Evolutionary conservation across 192 early-diverging fungal genomes (phyloP).

Genomic region (Podila minutissima): DNA sequence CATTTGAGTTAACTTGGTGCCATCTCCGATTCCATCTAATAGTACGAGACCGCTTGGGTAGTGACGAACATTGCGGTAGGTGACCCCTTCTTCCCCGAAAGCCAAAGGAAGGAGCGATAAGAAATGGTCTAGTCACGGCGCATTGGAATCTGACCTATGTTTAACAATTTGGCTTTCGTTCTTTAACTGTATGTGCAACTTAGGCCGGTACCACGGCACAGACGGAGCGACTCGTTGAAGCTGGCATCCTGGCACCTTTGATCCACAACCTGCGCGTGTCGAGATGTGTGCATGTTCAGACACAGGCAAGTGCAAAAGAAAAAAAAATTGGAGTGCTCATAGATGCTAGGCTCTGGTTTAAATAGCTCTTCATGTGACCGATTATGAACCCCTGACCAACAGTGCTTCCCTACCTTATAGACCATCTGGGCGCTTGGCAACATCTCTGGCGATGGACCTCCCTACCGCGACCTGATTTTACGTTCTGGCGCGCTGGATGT

Average conservation of each 20-base stretch:
- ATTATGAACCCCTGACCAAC: background rate
- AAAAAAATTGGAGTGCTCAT: too few species aligned
- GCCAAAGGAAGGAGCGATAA: background rate
- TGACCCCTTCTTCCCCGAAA: background rate
- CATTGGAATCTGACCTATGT: background rate
- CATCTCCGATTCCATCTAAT: background rate
- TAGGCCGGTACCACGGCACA: conserved; percentile 47
- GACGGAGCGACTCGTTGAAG: conserved; percentile 32
- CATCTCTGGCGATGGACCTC: conserved; percentile 50
- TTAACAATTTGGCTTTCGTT: background rate
- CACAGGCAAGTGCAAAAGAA: conserved; percentile 21
- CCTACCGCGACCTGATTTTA: conserved; percentile 44
- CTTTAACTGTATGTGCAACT: background rate
- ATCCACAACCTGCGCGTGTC: conserved; percentile 49
- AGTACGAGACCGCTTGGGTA: conserved; percentile 52
- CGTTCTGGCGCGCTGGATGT: conserved; percentile 42
- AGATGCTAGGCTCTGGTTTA: background rate
- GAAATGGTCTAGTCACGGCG: background rate
- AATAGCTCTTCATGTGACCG: background rate
- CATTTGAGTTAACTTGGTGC: background rate
- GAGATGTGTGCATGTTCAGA: conserved; percentile 45
- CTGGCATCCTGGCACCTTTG: conserved; percentile 36
- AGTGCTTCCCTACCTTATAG: conserved; percentile 5
- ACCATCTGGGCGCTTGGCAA: conserved; percentile 51
- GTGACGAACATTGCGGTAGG: conserved; percentile 53